Conservation (phyloP, 2,329 filamentous ascomycete species). For the Calonectria crousiana region DNA sequence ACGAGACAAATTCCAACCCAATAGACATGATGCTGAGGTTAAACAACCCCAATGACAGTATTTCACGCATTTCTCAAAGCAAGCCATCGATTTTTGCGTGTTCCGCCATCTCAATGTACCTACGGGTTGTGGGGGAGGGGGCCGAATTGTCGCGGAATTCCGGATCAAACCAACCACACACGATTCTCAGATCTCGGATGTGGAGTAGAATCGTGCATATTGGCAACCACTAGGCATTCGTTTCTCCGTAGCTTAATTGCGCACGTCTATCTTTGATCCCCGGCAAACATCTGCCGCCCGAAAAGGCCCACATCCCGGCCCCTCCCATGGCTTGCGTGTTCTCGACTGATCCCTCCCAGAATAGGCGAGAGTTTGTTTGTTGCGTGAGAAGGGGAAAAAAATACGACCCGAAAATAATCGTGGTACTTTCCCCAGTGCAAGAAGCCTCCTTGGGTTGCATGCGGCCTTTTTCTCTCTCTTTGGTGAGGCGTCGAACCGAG, state of each 20-base stretch:
- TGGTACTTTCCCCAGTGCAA: neutral
- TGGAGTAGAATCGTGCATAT: neutral
- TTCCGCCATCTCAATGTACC: neutral
- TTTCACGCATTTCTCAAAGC: neutral
- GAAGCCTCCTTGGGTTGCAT: neutral
- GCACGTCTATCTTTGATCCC: neutral
- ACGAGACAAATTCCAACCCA: neutral
- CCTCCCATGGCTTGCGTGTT: slow-evolving; percentile 2
- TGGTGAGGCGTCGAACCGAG: neutral
- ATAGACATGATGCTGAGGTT: neutral
- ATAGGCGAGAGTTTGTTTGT: slow-evolving; percentile 6
- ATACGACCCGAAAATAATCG: neutral
- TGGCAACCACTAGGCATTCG: neutral
- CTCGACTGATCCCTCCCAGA: slow-evolving; percentile 10
- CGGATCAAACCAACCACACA: neutral
- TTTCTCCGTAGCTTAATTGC: neutral
- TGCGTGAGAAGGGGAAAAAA: neutral
- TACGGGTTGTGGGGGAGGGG: neutral
- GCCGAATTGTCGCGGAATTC: neutral
- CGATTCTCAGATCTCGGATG: too few relatives aligned
- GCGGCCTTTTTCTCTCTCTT: neutral
- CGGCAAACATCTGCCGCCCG: neutral
- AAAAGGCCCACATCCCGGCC: slow-evolving; percentile 28
- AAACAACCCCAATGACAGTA: neutral
- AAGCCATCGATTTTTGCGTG: neutral